Conservation (phyloP, 306 rosid genomes). For the Potentilla sterilis region DNA sequence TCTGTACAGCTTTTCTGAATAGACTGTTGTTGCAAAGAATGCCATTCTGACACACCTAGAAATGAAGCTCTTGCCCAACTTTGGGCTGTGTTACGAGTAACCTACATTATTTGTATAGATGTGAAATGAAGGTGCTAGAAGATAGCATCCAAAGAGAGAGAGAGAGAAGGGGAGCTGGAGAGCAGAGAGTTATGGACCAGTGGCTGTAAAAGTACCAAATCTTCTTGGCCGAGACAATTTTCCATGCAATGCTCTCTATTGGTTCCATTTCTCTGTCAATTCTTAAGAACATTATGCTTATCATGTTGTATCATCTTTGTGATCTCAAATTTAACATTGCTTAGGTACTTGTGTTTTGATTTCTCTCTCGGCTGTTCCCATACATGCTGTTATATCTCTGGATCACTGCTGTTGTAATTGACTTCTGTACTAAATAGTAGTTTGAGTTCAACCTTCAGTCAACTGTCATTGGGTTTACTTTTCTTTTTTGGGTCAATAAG, state of each 20-base stretch:
- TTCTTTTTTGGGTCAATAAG: no score
- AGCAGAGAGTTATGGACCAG: neutral
- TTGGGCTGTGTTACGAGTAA: neutral
- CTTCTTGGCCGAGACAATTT: conserved; percentile 10
- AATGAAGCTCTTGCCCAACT: neutral
- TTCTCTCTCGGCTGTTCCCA: neutral
- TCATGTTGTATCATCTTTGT: conserved; percentile 13
- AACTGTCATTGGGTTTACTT: no score
- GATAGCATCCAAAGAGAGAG: neutral
- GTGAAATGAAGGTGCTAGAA: neutral
- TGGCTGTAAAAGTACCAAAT: conserved; percentile 15
- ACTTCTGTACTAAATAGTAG: neutral
- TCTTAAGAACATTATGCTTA: neutral
- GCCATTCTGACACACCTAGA: neutral
- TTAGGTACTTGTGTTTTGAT: neutral
- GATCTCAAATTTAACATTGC: conserved; percentile 13
- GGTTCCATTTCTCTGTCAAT: conserved; percentile 20
- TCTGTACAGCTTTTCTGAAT: conserved; percentile 10
- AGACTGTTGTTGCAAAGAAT: conserved; percentile 13
- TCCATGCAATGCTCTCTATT: conserved; percentile 23
- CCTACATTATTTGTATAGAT: neutral
- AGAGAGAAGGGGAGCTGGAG: neutral
- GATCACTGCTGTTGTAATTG: neutral
- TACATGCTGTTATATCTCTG: neutral
- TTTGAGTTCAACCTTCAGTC: neutral